Evolutionary conservation across 352 stramenopile genomes (phyloP).

Genomic region (Pythium sp.): DNA sequence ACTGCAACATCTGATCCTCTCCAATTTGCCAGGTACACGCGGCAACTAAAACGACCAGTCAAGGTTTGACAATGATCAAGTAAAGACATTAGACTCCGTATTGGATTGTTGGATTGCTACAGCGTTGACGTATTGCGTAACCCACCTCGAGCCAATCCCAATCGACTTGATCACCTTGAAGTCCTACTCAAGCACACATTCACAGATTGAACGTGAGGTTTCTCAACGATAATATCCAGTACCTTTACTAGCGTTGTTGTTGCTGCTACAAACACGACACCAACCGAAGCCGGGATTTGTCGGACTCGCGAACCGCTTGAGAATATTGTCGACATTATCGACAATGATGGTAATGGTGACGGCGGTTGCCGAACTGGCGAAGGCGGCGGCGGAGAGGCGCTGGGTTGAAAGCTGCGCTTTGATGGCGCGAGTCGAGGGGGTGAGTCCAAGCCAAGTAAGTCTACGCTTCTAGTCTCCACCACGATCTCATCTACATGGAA

Average conservation of each 20-base stretch:
- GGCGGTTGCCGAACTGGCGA: not conserved
- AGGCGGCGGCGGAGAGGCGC: not conserved
- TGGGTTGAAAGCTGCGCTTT: not conserved
- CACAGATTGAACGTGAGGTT: no score
- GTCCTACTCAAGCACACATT: conserved; percentile 19
- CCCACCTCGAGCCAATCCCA: conserved; percentile 64
- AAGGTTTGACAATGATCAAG: not conserved
- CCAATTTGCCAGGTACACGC: conserved; percentile 78
- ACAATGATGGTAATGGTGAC: not conserved
- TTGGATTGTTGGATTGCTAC: not conserved
- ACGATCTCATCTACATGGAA: conserved; percentile 1
- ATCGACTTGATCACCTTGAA: conserved; percentile 50
- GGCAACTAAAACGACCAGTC: conserved; percentile 37
- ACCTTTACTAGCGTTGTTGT: not conserved
- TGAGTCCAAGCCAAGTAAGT: conserved; percentile 30
- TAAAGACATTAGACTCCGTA: not conserved
- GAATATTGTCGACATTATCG: conserved; percentile 16
- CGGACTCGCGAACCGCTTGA: conserved; percentile 24
- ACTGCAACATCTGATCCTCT: conserved; percentile 68
- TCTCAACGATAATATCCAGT: no score
- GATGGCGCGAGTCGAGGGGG: not conserved
- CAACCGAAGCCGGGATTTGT: conserved; percentile 27
- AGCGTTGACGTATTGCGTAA: not conserved
- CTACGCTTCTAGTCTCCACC: conserved; percentile 17
- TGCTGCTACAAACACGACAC: not conserved